These are phyloP conservation scores for Crucibulum laeve DNA, from an alignment of 768 basidiomycete species.

Conservation along the genomic window DNA sequence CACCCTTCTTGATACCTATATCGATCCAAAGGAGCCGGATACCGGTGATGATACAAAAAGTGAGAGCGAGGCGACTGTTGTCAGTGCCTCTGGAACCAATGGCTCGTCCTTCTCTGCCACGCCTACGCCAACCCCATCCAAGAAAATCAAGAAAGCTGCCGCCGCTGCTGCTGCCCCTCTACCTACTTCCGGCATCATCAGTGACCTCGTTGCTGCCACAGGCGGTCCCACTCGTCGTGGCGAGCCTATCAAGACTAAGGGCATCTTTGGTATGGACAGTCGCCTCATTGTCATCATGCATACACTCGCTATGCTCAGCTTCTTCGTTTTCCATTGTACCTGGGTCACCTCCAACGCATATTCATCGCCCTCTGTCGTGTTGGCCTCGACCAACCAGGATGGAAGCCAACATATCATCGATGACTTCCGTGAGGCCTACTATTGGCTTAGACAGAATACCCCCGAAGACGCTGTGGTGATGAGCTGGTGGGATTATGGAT, in stretches of 20 bases:
- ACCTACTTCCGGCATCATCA: constrained; percentile 26
- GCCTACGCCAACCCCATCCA: constrained; percentile 32
- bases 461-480: constrained; percentile 88
- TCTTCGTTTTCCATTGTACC: constrained; percentile 96
- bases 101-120: constrained; percentile 23
- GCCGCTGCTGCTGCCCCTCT: constrained; percentile 22
- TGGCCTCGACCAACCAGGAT: constrained; percentile 74
- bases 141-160: constrained; percentile 60
- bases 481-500: constrained; percentile 99
- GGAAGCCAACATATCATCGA: constrained; percentile 95
- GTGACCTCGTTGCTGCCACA: constrained; percentile 37
- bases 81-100: constrained; percentile 12
- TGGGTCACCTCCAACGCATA: constrained; percentile 95
- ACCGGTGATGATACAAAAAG: constrained; percentile 24
- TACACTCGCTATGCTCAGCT: constrained; percentile 69
- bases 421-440: constrained; percentile 99
- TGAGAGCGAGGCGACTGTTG: constrained; percentile 16
- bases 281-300: constrained; percentile 74
- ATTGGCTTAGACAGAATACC: constrained; percentile 97
- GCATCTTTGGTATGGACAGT: constrained; percentile 83
- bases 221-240: constrained; percentile 28
- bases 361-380: constrained; percentile 95
- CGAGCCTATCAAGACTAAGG: constrained; percentile 35
- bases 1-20: constrained; percentile 81
- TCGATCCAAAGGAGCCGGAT: constrained; percentile 77